phyloP scores from a whole-genome alignment of 208 protist species.

The Trypanosoma melophagium region DNA sequence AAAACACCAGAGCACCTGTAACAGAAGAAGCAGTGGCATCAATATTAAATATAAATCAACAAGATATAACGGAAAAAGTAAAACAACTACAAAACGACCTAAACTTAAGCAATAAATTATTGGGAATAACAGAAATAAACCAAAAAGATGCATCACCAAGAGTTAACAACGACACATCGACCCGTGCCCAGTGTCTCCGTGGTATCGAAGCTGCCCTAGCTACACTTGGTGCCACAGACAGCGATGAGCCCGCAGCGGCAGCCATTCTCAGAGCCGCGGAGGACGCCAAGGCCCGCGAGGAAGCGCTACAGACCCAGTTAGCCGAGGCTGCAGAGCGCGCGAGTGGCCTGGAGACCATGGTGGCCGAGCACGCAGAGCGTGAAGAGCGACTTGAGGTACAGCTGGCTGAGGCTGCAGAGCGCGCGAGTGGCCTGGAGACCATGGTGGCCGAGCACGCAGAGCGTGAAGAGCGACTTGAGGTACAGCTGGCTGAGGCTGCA shows the following conservation, averaged over 20 bases:
- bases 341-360: no score
- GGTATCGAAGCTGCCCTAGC: slow-evolving; percentile 34
- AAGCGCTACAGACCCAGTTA: slow-evolving; percentile 2
- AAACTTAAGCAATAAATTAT: not conserved
- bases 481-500: no score
- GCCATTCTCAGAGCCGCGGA: slow-evolving; percentile 11
- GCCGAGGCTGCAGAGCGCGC: no score
- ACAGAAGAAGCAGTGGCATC: not conserved
- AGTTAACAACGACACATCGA: slow-evolving; percentile 25
- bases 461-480: no score
- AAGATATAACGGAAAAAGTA: not conserved
- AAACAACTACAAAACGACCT: not conserved
- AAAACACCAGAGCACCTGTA: not conserved
- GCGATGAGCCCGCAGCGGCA: slow-evolving; percentile 18
- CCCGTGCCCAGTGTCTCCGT: slow-evolving; percentile 33
- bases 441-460: no score
- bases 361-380: no score
- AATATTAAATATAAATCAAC: slow-evolving; percentile 1
- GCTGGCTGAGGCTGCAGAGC: no score
- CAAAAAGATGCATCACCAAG: not conserved
- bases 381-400: no score
- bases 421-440: no score
- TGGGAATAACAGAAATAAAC: not conserved
- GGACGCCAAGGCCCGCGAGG: slow-evolving; percentile 7
- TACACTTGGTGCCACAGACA: slow-evolving; percentile 23